Conservation (phyloP, 2,329 filamentous ascomycete species). For the Ophiostoma australiae region DNA sequence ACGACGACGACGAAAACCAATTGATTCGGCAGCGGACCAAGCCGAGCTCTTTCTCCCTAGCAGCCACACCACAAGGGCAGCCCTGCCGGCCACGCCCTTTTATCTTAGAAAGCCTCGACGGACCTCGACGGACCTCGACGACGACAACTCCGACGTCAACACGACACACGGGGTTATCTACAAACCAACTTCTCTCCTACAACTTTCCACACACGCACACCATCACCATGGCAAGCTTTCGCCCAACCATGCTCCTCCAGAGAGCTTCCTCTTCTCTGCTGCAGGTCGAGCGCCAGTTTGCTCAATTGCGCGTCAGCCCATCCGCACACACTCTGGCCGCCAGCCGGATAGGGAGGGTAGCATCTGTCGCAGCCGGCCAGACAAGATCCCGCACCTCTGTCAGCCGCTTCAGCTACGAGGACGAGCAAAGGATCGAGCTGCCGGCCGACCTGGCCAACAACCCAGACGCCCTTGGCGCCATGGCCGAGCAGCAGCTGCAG, state of each 20-base stretch:
- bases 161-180: background rate
- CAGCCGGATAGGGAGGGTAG: constrained; percentile 3
- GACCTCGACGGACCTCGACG: background rate
- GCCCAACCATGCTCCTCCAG: constrained; percentile 20
- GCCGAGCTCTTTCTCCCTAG: background rate
- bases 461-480: background rate
- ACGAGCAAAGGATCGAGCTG: constrained; percentile 3
- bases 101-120: background rate
- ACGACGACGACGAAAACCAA: background rate
- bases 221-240: constrained; percentile 25
- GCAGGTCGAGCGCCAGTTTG: constrained; percentile 25
- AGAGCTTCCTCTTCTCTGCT: constrained; percentile 17
- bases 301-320: constrained; percentile 20
- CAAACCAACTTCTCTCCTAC: background rate
- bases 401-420: constrained; percentile 15
- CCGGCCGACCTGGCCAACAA: background rate
- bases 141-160: background rate
- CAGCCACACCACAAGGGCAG: background rate
- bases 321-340: constrained; percentile 14
- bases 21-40: constrained; percentile 4
- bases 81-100: background rate
- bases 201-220: background rate
- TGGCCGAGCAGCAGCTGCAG: constrained; percentile 11
- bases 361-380: background rate
- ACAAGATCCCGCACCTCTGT: constrained; percentile 1